Evolutionary conservation across 2,329 filamentous ascomycete genomes (phyloP).

Genomic region (Ceratocystis eucalypticola): DNA sequence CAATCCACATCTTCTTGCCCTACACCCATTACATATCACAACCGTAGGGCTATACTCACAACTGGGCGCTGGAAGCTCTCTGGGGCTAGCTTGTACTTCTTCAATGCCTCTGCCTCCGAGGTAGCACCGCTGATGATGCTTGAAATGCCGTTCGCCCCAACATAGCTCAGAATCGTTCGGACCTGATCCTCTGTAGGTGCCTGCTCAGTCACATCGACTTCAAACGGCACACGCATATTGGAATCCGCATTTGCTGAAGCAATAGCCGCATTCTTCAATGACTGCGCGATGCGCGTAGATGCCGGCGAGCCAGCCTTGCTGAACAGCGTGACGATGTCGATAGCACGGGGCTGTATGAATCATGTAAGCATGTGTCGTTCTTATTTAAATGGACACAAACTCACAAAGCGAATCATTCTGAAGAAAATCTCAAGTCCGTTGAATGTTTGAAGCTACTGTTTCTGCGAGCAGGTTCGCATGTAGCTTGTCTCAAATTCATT

Average conservation of each 20-base stretch:
- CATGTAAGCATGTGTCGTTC: background rate
- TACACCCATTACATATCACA: background rate
- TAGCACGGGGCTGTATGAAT: slow-evolving; percentile 51
- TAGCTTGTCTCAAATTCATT: background rate
- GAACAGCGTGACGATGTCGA: slow-evolving; percentile 92
- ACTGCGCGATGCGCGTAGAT: slow-evolving; percentile 57
- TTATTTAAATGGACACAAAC: slow-evolving; percentile 20
- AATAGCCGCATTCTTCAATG: slow-evolving; percentile 59
- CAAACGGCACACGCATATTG: slow-evolving; percentile 53
- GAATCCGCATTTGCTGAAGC: slow-evolving; percentile 28
- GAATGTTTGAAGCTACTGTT: background rate
- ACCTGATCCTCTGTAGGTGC: slow-evolving; percentile 72
- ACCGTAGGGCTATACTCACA: slow-evolving; percentile 37
- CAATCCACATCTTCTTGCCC: background rate
- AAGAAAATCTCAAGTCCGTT: background rate
- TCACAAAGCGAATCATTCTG: slow-evolving; percentile 37
- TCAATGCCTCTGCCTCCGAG: slow-evolving; percentile 63
- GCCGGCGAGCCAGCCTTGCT: slow-evolving; percentile 64
- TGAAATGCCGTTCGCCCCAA: slow-evolving; percentile 48
- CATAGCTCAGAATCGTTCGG: slow-evolving; percentile 69
- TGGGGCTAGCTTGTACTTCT: slow-evolving; percentile 56
- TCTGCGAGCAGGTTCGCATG: background rate
- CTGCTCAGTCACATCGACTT: slow-evolving; percentile 71
- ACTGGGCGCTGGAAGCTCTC: slow-evolving; percentile 62
- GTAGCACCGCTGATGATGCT: slow-evolving; percentile 59